Base-by-base conservation (phyloP, 2,329 filamentous ascomycete genomes). In the Sporothrix brasiliensis region DNA sequence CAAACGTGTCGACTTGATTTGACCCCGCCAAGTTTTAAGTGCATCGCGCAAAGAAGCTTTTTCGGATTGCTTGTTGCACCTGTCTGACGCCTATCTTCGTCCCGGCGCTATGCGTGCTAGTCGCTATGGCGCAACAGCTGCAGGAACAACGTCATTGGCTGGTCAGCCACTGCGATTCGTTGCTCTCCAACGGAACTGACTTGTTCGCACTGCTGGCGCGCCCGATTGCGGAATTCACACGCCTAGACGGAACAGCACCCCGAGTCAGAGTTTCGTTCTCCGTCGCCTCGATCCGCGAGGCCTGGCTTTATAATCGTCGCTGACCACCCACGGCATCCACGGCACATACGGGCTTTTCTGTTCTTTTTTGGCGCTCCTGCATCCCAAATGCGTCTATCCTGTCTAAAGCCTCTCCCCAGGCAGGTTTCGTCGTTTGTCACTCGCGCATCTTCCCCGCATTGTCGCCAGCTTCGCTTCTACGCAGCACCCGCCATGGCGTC, bases 401-500 rank as follows among this genome's bases (percentile, higher is more conserved):
- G 50, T 47, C 50, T 34, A 27, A 52, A 27, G 50, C 50, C 60
- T 56, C 50, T 66, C 14, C 10, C 52, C 50, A 56, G 68, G 60
- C 60, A 70, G 16, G 39, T 27, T 27, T 52, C 52, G 24, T 41
- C 19, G 52, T 16, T 44, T 1, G 16, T 10, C 14, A 7, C n/a
- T n/a, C 34, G 41, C 14, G 19, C n/a, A 34, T 49, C 67, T 6
- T 7, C 39, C 58, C 58, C 58, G 58, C 58, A 47, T 60, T 44
- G 11, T 13, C 56, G 16, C 21, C 53, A 11, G 47, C 66, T 13
- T n/a, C 70, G 70, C 24, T 14, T 21, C 4, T 67, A 63, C 41
- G 44, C 58, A 5, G 56, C 69, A 27, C 39, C 67, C 34, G 69
- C 69, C 70, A 63, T 50, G 67, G 70, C 70, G 6, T 53, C 68